phyloP scores from a whole-genome alignment of 495 filamentous ascomycete species.

The Penicillium turbatum region DNA sequence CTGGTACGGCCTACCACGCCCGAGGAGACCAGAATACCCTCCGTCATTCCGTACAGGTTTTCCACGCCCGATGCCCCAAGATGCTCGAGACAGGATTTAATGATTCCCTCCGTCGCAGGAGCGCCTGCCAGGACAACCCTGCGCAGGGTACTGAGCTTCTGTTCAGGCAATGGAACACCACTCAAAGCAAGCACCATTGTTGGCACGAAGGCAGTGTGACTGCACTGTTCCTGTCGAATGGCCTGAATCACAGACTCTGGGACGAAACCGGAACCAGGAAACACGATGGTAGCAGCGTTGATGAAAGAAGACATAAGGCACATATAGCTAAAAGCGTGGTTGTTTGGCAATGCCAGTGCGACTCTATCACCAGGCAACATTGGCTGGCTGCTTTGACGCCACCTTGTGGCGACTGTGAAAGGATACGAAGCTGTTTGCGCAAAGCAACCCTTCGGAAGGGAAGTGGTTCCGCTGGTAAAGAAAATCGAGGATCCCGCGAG shows the following conservation, averaged over 20 bases:
- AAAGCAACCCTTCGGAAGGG: conserved; percentile 38
- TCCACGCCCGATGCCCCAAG: conserved; percentile 27
- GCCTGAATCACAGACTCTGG: conserved; percentile 27
- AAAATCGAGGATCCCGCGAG: conserved; percentile 15
- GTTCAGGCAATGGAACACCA: conserved; percentile 4
- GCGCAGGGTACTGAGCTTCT: conserved; percentile 21
- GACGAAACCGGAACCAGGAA: conserved; percentile 27
- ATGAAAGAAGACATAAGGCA: conserved; percentile 27
- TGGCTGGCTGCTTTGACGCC: background rate
- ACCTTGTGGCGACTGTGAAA: background rate
- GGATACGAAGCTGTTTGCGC: conserved; percentile 10
- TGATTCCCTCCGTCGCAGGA: conserved; percentile 24
- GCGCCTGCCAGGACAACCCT: conserved; percentile 28
- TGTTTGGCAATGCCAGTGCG: conserved; percentile 30
- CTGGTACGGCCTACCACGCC: conserved; percentile 7
- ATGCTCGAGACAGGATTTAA: conserved; percentile 23
- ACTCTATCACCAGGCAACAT: conserved; percentile 21
- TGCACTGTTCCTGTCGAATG: conserved; percentile 27
- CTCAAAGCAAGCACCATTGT: conserved; percentile 30
- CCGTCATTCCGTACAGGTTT: conserved; percentile 42
- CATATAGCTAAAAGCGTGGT: conserved; percentile 35
- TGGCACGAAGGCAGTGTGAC: conserved; percentile 32
- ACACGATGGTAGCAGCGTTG: conserved; percentile 28
- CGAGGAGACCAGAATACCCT: conserved; percentile 30
- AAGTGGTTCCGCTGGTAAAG: conserved; percentile 43